Base-by-base conservation (phyloP, 1,284 basidiomycete genomes). In the Leccinum cinnamomeum region DNA sequence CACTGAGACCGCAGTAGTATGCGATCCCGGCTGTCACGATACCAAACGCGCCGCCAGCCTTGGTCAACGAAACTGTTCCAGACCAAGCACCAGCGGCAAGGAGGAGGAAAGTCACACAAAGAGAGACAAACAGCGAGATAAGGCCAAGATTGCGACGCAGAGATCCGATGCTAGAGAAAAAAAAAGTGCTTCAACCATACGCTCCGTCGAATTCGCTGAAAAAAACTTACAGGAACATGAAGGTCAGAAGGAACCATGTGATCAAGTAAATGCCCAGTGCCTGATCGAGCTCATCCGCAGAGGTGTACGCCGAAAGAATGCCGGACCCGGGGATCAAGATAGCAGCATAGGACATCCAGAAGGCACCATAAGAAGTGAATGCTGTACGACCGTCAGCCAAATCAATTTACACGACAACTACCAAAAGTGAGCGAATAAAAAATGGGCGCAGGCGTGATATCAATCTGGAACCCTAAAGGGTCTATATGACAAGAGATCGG, bases 301-400 rank as follows among this genome's bases (percentile, higher is more conserved):
- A 69, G 0, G 59, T 61, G 68, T 86, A 91, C 1, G 88, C 83
- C 0, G 75, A 72, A 11, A 75, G 51, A 61, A 96, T 82, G 7
- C 86, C 87, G 4, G 81, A 83, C 41, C 80, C 79, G 20, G 91
- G 91, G 64, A 89, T 82, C 70, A 87, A 76, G 64, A 90, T 83
- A 0, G 84, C 79, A 7, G 83, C 89, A 61, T 86, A 93, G 3
- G 90, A 91, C 76, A 93, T 77, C 92, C 92, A 94, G 81, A 94
- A 95, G 2, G 86, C 87, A 61, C 92, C 93, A 69, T 91, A 95
- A 2, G 87, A 88, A 0, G 88, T 80, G 81, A 95, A 94, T 0
- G 92, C 95, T 82, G 35, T 23, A 5, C 10, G 2, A 53, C 1
- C 30, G 1, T 64, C 23, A 64, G 64, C 50, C 57, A 58, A 55